phyloP scores from a whole-genome alignment of 345 rosid genomes.

The Noccaea bulbosa region DNA sequence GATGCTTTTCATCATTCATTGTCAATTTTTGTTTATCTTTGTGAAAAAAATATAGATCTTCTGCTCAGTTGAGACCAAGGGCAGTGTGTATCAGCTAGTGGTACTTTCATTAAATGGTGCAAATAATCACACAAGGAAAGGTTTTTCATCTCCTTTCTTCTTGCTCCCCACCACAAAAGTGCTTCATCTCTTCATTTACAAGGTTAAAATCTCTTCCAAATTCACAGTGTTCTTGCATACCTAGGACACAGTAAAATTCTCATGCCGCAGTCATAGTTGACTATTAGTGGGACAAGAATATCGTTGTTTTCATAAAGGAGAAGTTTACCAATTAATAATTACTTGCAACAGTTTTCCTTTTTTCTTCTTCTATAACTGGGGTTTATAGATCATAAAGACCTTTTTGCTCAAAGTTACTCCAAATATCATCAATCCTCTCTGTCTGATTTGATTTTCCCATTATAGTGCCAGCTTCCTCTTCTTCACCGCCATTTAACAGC shows the following conservation, averaged over 20 bases:
- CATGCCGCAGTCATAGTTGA: not conserved
- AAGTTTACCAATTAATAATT: slow-evolving; percentile 18
- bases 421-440: slow-evolving; percentile 25
- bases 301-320: slow-evolving; percentile 15
- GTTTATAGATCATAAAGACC: slow-evolving; percentile 12
- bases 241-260: not conserved
- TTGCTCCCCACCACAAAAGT: slow-evolving; percentile 34
- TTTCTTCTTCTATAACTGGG: slow-evolving; percentile 7
- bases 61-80: too few species aligned
- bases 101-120: slow-evolving; percentile 45
- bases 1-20: slow-evolving; percentile 36
- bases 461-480: slow-evolving; percentile 43
- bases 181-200: too few species aligned
- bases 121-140: slow-evolving; percentile 42
- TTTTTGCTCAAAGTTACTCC: slow-evolving; percentile 24
- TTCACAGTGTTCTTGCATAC: slow-evolving; percentile 1
- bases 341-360: slow-evolving; percentile 10
- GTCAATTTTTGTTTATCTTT: slow-evolving; percentile 26
- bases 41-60: too few species aligned
- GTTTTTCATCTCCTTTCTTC: slow-evolving; percentile 42
- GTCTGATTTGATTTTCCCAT: slow-evolving; percentile 39
- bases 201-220: too few species aligned
- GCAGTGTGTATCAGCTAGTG: slow-evolving; percentile 36
- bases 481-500: slow-evolving; percentile 48
- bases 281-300: not conserved